phyloP scores from a whole-genome alignment of 2,329 filamentous ascomycete species.

The Aspergillus pseudoviridinutans region DNA sequence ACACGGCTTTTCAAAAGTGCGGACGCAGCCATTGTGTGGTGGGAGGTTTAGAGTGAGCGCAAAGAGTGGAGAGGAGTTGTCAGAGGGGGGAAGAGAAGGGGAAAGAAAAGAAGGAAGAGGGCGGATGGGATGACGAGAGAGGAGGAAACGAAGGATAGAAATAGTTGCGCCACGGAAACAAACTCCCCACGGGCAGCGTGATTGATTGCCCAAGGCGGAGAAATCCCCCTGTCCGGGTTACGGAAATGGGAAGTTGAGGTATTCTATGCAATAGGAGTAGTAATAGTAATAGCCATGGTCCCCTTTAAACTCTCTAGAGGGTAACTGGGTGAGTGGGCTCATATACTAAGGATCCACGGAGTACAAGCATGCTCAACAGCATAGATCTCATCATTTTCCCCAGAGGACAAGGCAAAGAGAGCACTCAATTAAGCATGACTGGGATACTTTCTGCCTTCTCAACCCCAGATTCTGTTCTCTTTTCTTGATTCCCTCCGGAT shows the following conservation, averaged over 20 bases:
- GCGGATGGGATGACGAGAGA: conserved; percentile 8
- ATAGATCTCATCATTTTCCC: background rate
- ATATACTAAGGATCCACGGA: background rate
- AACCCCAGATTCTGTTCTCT: background rate
- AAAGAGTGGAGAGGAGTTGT: conserved; percentile 10
- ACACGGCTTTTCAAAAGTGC: conserved; percentile 73
- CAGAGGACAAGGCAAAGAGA: background rate
- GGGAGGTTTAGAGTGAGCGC: background rate
- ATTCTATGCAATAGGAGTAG: background rate
- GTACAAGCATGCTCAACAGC: background rate
- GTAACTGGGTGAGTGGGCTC: background rate
- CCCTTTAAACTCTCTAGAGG: background rate
- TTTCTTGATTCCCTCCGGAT: background rate
- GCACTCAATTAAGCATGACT: background rate
- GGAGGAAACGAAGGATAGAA: conserved; percentile 6
- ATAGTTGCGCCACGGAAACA: background rate
- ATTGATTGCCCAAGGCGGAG: background rate
- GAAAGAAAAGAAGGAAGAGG: conserved; percentile 7
- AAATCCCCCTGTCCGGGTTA: background rate
- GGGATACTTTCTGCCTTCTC: background rate
- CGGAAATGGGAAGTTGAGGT: background rate
- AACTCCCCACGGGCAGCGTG: conserved; percentile 9
- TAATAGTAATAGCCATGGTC: background rate
- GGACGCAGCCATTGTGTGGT: conserved; percentile 53
- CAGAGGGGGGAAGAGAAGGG: conserved; percentile 2